phyloP scores from a whole-genome alignment of 2,329 filamentous ascomycete genomes.

The Neocatenulostroma microsporum region DNA sequence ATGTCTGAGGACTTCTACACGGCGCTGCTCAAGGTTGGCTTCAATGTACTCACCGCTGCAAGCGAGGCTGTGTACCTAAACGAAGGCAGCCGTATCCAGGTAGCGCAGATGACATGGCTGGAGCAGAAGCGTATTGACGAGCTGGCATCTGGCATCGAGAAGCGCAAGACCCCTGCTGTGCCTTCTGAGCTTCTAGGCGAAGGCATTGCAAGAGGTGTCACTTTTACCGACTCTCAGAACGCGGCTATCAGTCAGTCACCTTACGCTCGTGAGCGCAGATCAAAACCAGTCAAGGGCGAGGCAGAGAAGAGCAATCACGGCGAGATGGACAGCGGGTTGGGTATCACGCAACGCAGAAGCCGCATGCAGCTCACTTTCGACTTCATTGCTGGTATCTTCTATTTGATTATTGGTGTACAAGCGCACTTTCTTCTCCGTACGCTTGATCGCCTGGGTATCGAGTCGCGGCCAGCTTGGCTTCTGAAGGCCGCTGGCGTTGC shows the following conservation, averaged over 20 bases:
- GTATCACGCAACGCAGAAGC: constrained; percentile 67
- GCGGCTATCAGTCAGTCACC: constrained; percentile 35
- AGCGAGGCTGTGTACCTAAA: constrained; percentile 95
- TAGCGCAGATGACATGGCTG: constrained; percentile 77
- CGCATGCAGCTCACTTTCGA: constrained; percentile 70
- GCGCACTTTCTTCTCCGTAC: constrained; percentile 49
- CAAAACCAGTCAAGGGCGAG: constrained; percentile 15
- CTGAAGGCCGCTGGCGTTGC: constrained; percentile 43
- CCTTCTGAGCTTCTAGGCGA: constrained; percentile 38
- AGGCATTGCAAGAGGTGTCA: constrained; percentile 32
- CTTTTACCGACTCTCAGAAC: constrained; percentile 27
- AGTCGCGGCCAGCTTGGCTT: constrained; percentile 57
- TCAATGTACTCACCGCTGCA: constrained; percentile 81
- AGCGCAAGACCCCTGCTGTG: constrained; percentile 30
- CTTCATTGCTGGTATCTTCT: constrained; percentile 67
- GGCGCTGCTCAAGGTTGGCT: constrained; percentile 75
- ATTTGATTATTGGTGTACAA: constrained; percentile 53
- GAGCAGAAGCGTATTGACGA: constrained; percentile 80
- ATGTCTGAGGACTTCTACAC: constrained; percentile 95
- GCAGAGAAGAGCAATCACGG: constrained; percentile 18
- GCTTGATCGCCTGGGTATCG: constrained; percentile 54
- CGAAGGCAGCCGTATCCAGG: constrained; percentile 68
- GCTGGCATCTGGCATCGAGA: constrained; percentile 49
- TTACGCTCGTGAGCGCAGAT: constrained; percentile 62
- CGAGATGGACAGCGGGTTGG: constrained; percentile 56